Percentiles rank a stretch among this genome's conserved stretches.
These are phyloP conservation scores for Solanum sparsipilum DNA, from an alignment of 257 asterid genomes.

Conservation along the genomic window DNA sequence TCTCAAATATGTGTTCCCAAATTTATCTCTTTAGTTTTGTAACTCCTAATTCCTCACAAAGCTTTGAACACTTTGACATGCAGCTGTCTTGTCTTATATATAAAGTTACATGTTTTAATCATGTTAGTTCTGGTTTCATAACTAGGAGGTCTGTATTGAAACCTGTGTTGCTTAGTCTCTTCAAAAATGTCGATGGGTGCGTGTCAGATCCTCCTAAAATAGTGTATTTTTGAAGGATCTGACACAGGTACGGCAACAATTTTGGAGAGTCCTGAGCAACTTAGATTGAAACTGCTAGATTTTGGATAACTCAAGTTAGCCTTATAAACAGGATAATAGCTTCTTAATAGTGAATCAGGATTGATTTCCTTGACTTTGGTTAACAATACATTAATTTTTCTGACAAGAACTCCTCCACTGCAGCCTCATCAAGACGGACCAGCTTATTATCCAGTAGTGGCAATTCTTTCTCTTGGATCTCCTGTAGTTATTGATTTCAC, in stretches of 20 bases:
- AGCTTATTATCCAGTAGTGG: slow-evolving; percentile 86
- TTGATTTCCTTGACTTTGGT: background rate
- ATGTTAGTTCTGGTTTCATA: background rate
- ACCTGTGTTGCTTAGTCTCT: background rate
- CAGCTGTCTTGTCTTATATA: background rate
- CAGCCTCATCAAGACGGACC: slow-evolving; percentile 98
- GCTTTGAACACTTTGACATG: background rate
- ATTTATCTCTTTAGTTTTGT: background rate
- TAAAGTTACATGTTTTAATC: background rate
- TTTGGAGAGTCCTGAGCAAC: background rate
- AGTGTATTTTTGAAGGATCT: background rate
- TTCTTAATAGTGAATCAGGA: background rate
- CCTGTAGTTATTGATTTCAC: slow-evolving; percentile 80
- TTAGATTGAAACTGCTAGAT: background rate
- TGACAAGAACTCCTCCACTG: background rate
- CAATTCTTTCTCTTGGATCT: slow-evolving; percentile 85
- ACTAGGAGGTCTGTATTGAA: background rate
- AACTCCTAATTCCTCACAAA: background rate
- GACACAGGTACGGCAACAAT: rapidly evolving
- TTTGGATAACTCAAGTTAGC: background rate
- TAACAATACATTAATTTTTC: slow-evolving; percentile 3
- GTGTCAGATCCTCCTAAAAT: background rate
- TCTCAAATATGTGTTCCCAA: background rate
- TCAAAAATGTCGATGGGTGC: background rate
- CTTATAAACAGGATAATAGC: background rate